Evolutionary conservation across 139 green algal species (phyloP), one percentile per base, ranked within the genome.

Genomic region (Zygnema circumcarinatum): DNA sequence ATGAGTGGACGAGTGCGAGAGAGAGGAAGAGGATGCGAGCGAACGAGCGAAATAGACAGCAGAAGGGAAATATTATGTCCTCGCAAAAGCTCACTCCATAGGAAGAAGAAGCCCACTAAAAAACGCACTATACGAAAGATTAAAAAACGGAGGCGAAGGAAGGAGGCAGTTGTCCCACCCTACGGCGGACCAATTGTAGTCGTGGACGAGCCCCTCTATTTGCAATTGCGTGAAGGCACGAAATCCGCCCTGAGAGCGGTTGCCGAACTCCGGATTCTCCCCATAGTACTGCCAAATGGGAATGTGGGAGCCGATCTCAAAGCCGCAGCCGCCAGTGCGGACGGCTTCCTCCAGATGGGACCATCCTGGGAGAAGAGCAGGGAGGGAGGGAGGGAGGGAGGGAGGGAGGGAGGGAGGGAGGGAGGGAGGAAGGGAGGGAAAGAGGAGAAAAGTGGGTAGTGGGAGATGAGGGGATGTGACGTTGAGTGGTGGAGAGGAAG

Each of bases 81-180:
- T 0, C 31, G 40, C 89, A 95, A 31, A 92, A 96, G 92, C 95
- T 97, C 53, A 95, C 95, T 2, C 95, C 95, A 25, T 95, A 95
- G 81, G 67, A 29, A 80, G 29, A 29, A 25, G 33, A 25, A 56
- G 29, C 31, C 22, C 22, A 80, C 31, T 22, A n/a, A n/a, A n/a
- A 72, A 72, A 72, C 29, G n/a, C 29, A 72, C 29, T n/a, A n/a
- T n/a, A n/a, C n/a, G n/a, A n/a, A n/a, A n/a, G n/a, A n/a, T n/a
- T n/a, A n/a, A n/a, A n/a, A n/a, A n/a, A n/a, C n/a, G n/a, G n/a
- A n/a, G n/a, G n/a, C n/a, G n/a, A n/a, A 29, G 29, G 29, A 72
- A 29, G 56, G 56, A 29, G 56, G 29, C 29, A 29, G 29, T n/a
- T n/a, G n/a, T n/a, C n/a, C n/a, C n/a, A 42, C 35, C 35, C 16